phyloP scores from a whole-genome alignment of 2,329 filamentous ascomycete species.

The Pestalotiopsis sp. region DNA sequence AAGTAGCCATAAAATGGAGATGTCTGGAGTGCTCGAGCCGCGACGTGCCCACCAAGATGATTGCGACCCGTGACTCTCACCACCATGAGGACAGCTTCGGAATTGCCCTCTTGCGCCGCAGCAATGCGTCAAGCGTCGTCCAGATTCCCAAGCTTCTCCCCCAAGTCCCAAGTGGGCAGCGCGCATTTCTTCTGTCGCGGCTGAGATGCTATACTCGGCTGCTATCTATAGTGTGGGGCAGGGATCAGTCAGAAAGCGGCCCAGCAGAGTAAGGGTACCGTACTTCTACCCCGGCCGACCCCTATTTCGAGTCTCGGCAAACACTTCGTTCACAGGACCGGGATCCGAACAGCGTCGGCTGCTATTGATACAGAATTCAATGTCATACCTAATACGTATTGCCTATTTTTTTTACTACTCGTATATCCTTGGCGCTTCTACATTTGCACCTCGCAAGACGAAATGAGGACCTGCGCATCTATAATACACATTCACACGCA shows the following conservation, averaged over 20 bases:
- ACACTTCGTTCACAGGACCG: background rate
- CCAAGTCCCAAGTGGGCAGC: background rate
- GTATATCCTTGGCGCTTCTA: background rate
- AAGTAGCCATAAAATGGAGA: background rate
- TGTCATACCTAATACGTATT: background rate
- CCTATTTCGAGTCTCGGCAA: background rate
- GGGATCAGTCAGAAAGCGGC: background rate
- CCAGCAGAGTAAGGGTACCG: background rate
- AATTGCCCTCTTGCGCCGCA: background rate
- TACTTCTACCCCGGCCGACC: background rate
- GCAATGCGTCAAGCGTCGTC: background rate
- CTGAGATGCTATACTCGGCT: background rate
- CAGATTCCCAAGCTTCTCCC: background rate
- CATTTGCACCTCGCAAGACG: background rate
- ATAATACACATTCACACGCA: background rate
- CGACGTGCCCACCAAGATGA: background rate
- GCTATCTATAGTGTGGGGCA: background rate
- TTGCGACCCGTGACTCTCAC: background rate
- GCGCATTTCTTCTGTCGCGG: background rate
- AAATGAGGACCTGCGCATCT: background rate
- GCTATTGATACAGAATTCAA: background rate
- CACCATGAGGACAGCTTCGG: background rate
- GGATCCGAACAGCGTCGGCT: background rate
- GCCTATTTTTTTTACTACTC: background rate
- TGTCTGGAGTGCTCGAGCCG: background rate